Evolutionary conservation across 768 basidiomycete species (phyloP).

Genomic region (Boletus insuetus): DNA sequence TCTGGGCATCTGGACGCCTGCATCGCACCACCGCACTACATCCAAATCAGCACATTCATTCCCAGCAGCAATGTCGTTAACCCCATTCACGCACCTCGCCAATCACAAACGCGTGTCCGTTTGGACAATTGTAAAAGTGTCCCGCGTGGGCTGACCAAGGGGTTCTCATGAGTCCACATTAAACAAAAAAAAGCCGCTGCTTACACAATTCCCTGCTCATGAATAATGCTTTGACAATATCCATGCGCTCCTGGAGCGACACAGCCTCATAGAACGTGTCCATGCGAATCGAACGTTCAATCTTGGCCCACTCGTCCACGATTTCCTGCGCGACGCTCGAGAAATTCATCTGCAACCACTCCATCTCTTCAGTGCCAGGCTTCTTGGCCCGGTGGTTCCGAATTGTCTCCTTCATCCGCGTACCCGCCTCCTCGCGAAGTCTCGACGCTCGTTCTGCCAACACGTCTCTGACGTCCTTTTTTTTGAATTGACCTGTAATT

Average conservation of each 20-base stretch:
- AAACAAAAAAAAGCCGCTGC: neutral
- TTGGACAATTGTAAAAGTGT: conserved; percentile 51
- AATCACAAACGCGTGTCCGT: conserved; percentile 64
- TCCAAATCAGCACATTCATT: neutral
- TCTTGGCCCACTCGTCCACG: conserved; percentile 44
- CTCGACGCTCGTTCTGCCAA: conserved; percentile 21
- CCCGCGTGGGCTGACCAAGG: conserved; percentile 34
- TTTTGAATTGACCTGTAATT: conserved; percentile 14
- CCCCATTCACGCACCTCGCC: conserved; percentile 39
- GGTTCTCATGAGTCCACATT: neutral
- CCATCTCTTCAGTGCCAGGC: conserved; percentile 14
- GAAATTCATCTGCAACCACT: conserved; percentile 49
- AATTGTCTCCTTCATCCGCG: conserved; percentile 3
- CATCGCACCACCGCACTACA: conserved; percentile 60
- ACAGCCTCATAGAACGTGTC: conserved; percentile 52
- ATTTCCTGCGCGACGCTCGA: conserved; percentile 35
- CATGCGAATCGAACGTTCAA: conserved; percentile 38
- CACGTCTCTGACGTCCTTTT: conserved; percentile 14
- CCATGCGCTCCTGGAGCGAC: conserved; percentile 50
- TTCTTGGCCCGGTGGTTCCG: conserved; percentile 24
- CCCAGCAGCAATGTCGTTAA: no score
- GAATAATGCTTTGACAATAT: conserved; percentile 45
- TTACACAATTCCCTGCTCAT: conserved; percentile 40
- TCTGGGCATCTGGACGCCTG: conserved; percentile 50
- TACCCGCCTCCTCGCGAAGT: conserved; percentile 6